Evolutionary conservation across 768 basidiomycete species (phyloP).

Genomic region (Lentinula boryana): DNA sequence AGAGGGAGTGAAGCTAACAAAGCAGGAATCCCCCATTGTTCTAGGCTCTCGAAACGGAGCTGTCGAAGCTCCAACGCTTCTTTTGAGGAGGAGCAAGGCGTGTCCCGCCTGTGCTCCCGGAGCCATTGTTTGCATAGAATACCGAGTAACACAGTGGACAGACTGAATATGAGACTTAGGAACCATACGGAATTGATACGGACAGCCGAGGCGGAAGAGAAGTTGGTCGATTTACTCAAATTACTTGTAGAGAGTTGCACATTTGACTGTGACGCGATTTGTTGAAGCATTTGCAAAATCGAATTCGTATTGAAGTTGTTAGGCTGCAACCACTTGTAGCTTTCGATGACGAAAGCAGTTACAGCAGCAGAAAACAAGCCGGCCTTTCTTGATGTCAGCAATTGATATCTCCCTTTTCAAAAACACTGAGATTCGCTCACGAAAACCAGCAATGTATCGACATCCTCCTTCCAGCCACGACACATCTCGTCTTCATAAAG

Average conservation of each 20-base stretch:
- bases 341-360: conserved; percentile 16
- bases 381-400: conserved; percentile 7
- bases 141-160: conserved; percentile 7
- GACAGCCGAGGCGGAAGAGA: not conserved
- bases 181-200: conserved; percentile 11
- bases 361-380: conserved; percentile 20
- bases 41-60: conserved; percentile 24
- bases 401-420: not conserved
- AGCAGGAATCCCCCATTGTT: conserved; percentile 22
- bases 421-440: conserved; percentile 10
- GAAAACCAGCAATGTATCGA: conserved; percentile 24
- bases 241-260: not conserved
- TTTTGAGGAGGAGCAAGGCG: conserved; percentile 14
- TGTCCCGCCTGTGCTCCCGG: conserved; percentile 17
- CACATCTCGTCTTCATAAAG: conserved; percentile 25
- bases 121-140: conserved; percentile 15
- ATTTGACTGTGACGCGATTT: not conserved
- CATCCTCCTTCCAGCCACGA: conserved; percentile 25
- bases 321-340: conserved; percentile 10
- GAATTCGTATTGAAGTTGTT: not conserved
- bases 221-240: not conserved
- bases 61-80: conserved; percentile 19
- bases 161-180: conserved; percentile 8
- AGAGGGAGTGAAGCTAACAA: conserved; percentile 22
- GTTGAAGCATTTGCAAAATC: not conserved